Evolutionary conservation across 495 filamentous ascomycete genomes (phyloP), one percentile per base, ranked within the genome.

Genomic region (Trypethelium eluteriae): DNA sequence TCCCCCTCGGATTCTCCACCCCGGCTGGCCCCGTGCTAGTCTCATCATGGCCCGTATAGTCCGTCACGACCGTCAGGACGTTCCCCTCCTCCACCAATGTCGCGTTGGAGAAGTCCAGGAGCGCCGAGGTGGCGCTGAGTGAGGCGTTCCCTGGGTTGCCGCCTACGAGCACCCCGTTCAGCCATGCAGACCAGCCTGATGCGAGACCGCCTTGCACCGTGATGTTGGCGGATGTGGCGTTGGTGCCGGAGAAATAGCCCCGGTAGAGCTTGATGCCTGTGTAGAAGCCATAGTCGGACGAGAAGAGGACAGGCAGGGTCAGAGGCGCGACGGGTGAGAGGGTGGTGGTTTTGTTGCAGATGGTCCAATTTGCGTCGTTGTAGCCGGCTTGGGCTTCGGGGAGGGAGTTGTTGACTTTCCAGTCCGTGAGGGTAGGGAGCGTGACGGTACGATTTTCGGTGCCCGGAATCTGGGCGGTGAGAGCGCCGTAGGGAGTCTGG

Each of bases 31-130:
- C 67, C 10, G 56, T 63, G 12, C 47, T 63, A 9, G 70, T 72
- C 35, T 74, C 64, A 59, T 75, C 74, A 59, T 75, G 74, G 14
- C 74, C 74, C 6, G 68, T 76, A 65, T 75, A 73, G 63, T 76
- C 74, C 50, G 71, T 68, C n/a, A 73, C 66, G 14, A 76, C 62
- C 11, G 73, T 68, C 2, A 76, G 64, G 11, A 75, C 66, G 62
- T 76, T 76, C 2, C 65, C 64, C 7, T 62, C 36, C 38, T 70
- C 71, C 49, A 72, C 50, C 3, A 71, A 10, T 1, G 67, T 74
- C 1, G 39, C 69, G 49, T 74, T 75, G 12, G 35, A 35, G 69
- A 76, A 74, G 56, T 69, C 67, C 36, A 69, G 39, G 3, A 69
- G 34, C 12, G 18, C 67, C 7, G 38, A 63, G 2, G 53, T 53